A percentile compares a stretch with the other conserved stretches of the same genome.
Conservation (phyloP, 371 early-diverging fungal genomes). For the Mortierella sp. region DNA sequence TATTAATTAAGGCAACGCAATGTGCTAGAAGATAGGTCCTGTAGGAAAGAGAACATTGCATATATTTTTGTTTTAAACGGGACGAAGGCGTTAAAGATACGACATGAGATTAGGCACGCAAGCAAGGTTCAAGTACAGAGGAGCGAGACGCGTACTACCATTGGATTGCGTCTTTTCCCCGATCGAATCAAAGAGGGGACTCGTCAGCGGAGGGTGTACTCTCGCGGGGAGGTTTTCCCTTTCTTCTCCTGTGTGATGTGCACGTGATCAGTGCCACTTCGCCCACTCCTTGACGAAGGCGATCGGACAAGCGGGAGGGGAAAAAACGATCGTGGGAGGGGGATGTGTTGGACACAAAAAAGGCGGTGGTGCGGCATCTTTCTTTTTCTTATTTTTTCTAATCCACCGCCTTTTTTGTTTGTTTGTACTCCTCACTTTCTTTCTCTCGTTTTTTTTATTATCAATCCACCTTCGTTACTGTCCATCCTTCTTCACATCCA, state of each 20-base stretch:
- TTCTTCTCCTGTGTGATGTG: background rate
- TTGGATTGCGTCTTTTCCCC: background rate
- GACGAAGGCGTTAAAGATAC: background rate
- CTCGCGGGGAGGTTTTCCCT: background rate
- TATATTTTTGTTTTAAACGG: background rate
- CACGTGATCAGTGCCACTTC: background rate
- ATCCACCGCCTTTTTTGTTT: background rate
- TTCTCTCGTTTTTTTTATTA: background rate
- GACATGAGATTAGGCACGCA: background rate
- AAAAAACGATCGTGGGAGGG: background rate
- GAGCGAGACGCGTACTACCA: background rate
- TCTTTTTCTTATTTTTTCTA: background rate
- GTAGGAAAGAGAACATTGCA: background rate
- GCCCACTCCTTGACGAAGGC: background rate
- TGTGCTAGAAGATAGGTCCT: background rate
- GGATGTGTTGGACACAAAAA: background rate
- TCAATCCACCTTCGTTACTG: background rate
- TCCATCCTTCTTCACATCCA: background rate
- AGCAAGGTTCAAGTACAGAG: background rate
- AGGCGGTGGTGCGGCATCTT: too few species aligned
- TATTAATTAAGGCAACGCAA: slow-evolving; percentile 58
- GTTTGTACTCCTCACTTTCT: background rate
- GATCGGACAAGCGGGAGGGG: background rate
- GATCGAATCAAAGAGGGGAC: slow-evolving; percentile 4
- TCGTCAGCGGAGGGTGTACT: background rate